Conservation (phyloP, 2,329 filamentous ascomycete genomes). For the Elsinoe australis region DNA sequence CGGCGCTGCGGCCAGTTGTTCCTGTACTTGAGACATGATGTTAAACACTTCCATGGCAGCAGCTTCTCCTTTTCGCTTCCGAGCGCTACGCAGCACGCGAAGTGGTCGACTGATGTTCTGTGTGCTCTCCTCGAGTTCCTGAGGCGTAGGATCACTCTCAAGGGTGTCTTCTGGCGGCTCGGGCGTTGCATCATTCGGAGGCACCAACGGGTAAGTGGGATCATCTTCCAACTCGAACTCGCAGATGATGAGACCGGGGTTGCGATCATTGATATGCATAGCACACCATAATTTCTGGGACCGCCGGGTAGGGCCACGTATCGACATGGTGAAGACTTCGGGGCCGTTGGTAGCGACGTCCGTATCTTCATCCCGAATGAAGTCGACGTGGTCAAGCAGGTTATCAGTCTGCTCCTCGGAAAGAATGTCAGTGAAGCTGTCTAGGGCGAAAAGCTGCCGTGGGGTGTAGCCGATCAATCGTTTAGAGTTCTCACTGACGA, state of each 20-base stretch:
- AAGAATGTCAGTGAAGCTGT: constrained; percentile 75
- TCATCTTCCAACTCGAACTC: constrained; percentile 87
- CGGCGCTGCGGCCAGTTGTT: constrained; percentile 67
- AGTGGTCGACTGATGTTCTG: constrained; percentile 67
- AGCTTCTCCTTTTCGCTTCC: constrained; percentile 68
- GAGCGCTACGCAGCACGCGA: constrained; percentile 65
- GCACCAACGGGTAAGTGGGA: constrained; percentile 57
- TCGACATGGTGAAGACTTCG: constrained; percentile 73
- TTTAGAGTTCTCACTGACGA: constrained; percentile 75
- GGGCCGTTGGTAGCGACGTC: constrained; percentile 70
- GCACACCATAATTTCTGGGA: constrained; percentile 76
- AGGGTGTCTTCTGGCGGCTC: constrained; percentile 66
- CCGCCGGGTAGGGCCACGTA: constrained; percentile 51
- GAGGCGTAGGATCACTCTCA: constrained; percentile 60
- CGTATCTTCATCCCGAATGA: constrained; percentile 73
- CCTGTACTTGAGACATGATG: constrained; percentile 85
- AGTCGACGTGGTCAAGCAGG: constrained; percentile 77
- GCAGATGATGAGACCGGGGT: constrained; percentile 68
- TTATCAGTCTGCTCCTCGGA: constrained; percentile 78
- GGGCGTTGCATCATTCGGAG: constrained; percentile 49
- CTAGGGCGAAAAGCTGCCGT: constrained; percentile 62
- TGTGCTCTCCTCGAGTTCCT: constrained; percentile 70
- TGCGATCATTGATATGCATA: constrained; percentile 63
- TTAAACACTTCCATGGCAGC: constrained; percentile 85
- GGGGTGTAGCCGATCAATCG: constrained; percentile 70